Evolutionary conservation across 768 basidiomycete species (phyloP), one percentile per base, ranked within the genome.

Genomic region (Suillus paluster): DNA sequence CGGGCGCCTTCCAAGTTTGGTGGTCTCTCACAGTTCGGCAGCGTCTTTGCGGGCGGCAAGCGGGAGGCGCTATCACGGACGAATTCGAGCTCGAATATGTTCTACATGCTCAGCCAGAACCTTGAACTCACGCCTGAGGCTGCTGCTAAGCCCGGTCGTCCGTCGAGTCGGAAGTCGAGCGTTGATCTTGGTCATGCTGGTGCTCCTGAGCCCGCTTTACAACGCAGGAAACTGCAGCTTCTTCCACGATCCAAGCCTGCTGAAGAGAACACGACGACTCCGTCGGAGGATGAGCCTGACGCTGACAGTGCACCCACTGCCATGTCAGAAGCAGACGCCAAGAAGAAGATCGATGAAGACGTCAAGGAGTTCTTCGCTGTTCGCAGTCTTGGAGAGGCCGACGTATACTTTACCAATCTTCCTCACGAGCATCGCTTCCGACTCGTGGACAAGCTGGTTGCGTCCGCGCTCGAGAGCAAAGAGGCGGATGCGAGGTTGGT

Each of bases 21-120:
- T 23, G 93, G 96, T 74, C 80, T 97, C 57, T 89, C 91, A 46
- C 84, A 90, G 63, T 96, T 97, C 66, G 94, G 95, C 67, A 94
- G n/a, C n/a, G n/a, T n/a, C n/a, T n/a, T n/a, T n/a, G n/a, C n/a
- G n/a, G 84, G 84, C 19, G 73, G 64, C 67, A 89, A 91, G 74
- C 83, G 89, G 8, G 88, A 91, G 66, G 84, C 92, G 3, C 75
- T 97, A 8, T 91, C 92, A 14, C 86, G 94, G 52, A 86, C 88
- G n/a, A 86, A 81, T 67, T 95, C 94, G 48, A 87, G 77, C 63
- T 84, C 86, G 50, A 95, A 95, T 75, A 94, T 94, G 89, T 95
- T 94, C 78, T 89, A 87, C 25, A 90, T 92, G 86, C 87, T 95
- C 56, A 85, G 83, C 66, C 85, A 88, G 72, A 81, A 80, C 64